Base-by-base conservation (phyloP, 306 rosid genomes). In the Abrus precatorius region DNA sequence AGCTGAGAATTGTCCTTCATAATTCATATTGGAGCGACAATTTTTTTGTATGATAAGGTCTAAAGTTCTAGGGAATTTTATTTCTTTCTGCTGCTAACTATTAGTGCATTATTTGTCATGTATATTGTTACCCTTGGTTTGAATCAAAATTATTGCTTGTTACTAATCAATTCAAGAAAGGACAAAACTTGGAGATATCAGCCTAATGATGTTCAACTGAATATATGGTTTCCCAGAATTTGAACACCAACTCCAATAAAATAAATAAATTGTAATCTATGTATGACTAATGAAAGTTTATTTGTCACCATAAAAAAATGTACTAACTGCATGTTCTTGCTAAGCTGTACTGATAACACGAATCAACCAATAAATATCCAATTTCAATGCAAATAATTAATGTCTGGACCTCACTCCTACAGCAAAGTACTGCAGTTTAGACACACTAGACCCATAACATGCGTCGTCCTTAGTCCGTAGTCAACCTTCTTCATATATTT, bases 221-320 rank as follows among this genome's bases (percentile, higher is more conserved):
- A 29, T 44, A 12, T 47, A 13, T 61, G 36, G 47, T 13, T 60
- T 43, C 20, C 20, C 20, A 20, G 20, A 20, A 20, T 20, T 20
- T 48, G 48, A 72, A 50, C 33, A 73, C 44, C 53, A 81, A 54
- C 29, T 63, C 50, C 12, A 76, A 62, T 34, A 3, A 11, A 20
- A 43, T 29, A 48, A 11, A 52, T 13, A 11, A 13, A 7, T 44
- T 32, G 9, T 9, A 47, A 12, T 61, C 28, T n/a, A 61, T 3
- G 56, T n/a, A 61, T 3, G 56, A 29, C 48, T 9, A 28, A 63
- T 13, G 44, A 34, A 33, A 49, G 54, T 49, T 68, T 59, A 29
- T 45, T 9, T 6, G 77, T 75, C 77, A 76, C 73, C 34, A 8
- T 75, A 77, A 45, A 68, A 43, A 4, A 67, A 74, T 81, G 70